Evolutionary conservation across 345 rosid species (phyloP), one percentile per base, ranked within the genome.

Genomic region (Eucalyptus curtisii): DNA sequence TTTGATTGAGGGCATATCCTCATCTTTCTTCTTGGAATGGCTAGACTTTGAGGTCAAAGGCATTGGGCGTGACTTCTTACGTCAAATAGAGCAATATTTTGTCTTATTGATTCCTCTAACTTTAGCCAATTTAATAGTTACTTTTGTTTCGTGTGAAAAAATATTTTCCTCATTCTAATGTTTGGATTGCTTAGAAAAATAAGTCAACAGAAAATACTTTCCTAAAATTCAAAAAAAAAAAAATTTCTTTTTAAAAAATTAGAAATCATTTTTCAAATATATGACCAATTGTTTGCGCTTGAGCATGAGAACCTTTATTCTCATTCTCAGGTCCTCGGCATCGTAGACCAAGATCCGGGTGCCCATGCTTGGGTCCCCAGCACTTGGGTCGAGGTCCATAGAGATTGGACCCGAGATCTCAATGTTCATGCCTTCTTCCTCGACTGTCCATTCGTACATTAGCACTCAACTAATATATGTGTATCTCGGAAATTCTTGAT

Each of bases 361-460:
- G 61, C 30, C 61, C 61, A 24, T 55, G 61, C 61, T 55, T 24
- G 6, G 27, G 13, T 22, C 30, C 61, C 30, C 0, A 1, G 0
- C 61, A 9, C 30, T 10, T 22, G 30, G 30, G 12, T 24, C 0
- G 0, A 55, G 13, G 61, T 55, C 3, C 3, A 10, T 25, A 9
- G 6, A 4, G 61, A 24, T 55, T 55, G 61, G 61, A 55, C 30
- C 6, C 0, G 12, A 22, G 61, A 55, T 55, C 13, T 24, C 61
- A 55, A 22, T 55, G 30, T 22, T 24, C 30, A 55, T 55, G 61
- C 30, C 6, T 55, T 55, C 6, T 55, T 55, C 30, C 13, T 22
- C 0, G 1, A 10, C 0, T 55, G 2, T 22, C 61, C 1, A 55
- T 22, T 24, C 1, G 7, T 2, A 55, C 30, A 22, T 55, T 55